Base-by-base conservation (phyloP, 768 basidiomycete species). In the Rickenella mellea region DNA sequence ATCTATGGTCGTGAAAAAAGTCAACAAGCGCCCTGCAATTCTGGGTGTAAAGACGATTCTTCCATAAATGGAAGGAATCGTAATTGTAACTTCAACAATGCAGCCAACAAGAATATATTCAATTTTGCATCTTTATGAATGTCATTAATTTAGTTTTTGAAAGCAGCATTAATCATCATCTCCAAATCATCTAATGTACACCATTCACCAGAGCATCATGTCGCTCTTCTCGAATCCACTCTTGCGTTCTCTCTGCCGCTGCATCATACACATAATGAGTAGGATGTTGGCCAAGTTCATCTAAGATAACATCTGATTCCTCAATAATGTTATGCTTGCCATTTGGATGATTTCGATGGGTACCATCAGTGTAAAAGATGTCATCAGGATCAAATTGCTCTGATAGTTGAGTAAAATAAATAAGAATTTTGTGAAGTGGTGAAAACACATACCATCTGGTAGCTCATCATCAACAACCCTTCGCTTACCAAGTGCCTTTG, bases 261-360 rank as follows among this genome's bases (percentile, higher is more conserved):
- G 91, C 91, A 56, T 96, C 91, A 58, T 96, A 96, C n/a, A 84
- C 88, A 60, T 83, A 92, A 11, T 73, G 73, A 20, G 77, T 69
- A 2, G 77, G 74, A 15, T 62, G 70, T 37, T 71, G 73, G 48
- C 52, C n/a, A n/a, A n/a, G n/a, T n/a, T n/a, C n/a, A n/a, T n/a
- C n/a, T n/a, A n/a, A n/a, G n/a, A n/a, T n/a, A n/a, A n/a, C n/a
- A n/a, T n/a, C n/a, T n/a, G n/a, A n/a, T n/a, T n/a, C n/a, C n/a
- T n/a, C n/a, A n/a, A n/a, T n/a, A n/a, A n/a, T n/a, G n/a, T n/a
- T n/a, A n/a, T n/a, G n/a, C n/a, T n/a, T n/a, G n/a, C n/a, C n/a
- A n/a, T n/a, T n/a, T n/a, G n/a, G n/a, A n/a, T n/a, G n/a, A n/a
- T n/a, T n/a, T n/a, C n/a, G n/a, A n/a, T n/a, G n/a, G n/a, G n/a